Conservation (phyloP, 140 eudicot species). For the Bidens hawaiensis region DNA sequence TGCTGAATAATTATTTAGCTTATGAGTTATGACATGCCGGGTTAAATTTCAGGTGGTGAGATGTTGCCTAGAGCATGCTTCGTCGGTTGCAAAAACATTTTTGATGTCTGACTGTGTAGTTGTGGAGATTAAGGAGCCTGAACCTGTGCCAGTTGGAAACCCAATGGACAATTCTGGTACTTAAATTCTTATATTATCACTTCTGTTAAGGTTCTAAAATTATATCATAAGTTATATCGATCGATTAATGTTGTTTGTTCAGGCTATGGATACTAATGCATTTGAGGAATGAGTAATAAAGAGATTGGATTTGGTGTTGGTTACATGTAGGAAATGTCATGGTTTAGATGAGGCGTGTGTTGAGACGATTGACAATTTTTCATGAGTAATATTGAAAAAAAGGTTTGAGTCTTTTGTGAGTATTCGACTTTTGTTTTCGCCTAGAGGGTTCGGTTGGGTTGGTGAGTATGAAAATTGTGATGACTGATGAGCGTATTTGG, state of each 20-base stretch:
- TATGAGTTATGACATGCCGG: neutral
- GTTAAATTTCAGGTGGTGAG: conserved; percentile 58
- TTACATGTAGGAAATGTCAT: neutral
- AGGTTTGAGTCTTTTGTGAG: no score
- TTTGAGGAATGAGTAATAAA: neutral
- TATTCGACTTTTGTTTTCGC: no score
- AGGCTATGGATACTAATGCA: conserved; percentile 35
- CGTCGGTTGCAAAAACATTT: conserved; percentile 86
- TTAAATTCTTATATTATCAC: neutral
- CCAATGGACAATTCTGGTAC: conserved; percentile 90
- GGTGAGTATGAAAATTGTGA: no score
- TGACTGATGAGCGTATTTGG: no score
- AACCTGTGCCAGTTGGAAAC: conserved; percentile 48
- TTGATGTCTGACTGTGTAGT: conserved; percentile 94
- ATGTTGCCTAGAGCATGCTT: conserved; percentile 85
- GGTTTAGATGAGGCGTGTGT: neutral
- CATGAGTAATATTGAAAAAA: no score
- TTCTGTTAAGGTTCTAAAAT: neutral
- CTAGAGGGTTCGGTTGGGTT: no score
- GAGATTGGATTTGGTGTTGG: neutral
- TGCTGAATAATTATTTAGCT: neutral
- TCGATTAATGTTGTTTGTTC: conserved; percentile 10
- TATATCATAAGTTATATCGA: neutral
- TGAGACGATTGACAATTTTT: neutral
- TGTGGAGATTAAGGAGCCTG: conserved; percentile 93